Percentiles rank a stretch among this genome's conserved stretches.
These are phyloP conservation scores for Ganoderma resinaceum DNA, from an alignment of 1,284 basidiomycete genomes.

Conservation along the genomic window DNA sequence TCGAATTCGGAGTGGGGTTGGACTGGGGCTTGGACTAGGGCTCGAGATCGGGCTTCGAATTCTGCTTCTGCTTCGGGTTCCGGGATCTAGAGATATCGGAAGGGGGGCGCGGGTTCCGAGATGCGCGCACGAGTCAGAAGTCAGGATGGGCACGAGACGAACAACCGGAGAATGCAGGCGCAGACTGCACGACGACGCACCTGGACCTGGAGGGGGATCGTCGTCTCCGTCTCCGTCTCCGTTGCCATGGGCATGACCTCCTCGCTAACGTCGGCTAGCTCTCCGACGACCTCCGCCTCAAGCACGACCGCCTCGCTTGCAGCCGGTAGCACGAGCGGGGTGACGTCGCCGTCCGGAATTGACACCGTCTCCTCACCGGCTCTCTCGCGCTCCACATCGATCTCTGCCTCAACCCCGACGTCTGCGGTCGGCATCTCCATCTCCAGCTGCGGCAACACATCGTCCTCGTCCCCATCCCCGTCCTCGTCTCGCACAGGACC, in stretches of 20 bases:
- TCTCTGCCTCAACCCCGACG: background rate
- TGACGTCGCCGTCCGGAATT: slow-evolving; percentile 16
- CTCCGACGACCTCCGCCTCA: slow-evolving; percentile 1
- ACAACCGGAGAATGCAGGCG: background rate
- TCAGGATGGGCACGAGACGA: background rate
- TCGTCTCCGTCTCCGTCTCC: slow-evolving; percentile 1
- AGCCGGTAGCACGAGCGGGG: slow-evolving; percentile 11
- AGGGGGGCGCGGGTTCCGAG: background rate
- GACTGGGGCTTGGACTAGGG: background rate
- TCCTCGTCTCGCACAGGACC: background rate
- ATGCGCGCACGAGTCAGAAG: background rate
- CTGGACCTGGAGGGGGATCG: background rate
- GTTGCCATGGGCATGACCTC: background rate
- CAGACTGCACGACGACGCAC: slow-evolving; percentile 4
- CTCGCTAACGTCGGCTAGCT: background rate
- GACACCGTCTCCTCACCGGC: background rate
- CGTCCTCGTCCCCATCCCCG: background rate
- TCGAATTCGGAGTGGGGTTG: background rate
- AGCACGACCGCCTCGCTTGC: background rate
- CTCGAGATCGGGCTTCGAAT: background rate
- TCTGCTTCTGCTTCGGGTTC: background rate
- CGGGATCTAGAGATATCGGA: background rate
- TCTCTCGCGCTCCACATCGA: background rate
- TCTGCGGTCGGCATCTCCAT: background rate
- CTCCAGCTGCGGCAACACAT: slow-evolving; percentile 1